These are phyloP conservation scores for Thymus mandschuricus DNA, from an alignment of 257 asterid genomes.

Conservation along the genomic window DNA sequence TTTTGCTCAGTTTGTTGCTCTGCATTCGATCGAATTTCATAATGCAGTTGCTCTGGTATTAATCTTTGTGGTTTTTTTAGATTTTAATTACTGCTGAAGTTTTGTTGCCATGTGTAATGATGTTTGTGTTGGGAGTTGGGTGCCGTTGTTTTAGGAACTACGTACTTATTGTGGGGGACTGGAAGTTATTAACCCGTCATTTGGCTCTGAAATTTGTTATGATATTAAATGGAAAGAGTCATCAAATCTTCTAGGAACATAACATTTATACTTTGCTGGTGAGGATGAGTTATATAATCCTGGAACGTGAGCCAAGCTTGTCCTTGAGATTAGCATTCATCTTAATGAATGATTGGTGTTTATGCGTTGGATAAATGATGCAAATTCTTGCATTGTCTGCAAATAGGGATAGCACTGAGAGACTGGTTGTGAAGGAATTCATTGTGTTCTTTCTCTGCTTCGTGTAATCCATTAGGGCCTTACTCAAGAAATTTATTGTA, in stretches of 20 bases:
- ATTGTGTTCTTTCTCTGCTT: background rate
- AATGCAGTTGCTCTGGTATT: constrained; percentile 4
- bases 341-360: background rate
- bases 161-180: background rate
- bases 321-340: background rate
- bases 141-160: background rate
- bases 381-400: background rate
- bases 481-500: background rate
- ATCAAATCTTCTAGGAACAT: background rate
- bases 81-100: constrained; percentile 11
- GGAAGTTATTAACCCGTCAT: background rate
- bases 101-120: background rate
- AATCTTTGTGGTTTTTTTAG: background rate
- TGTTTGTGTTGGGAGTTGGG: background rate
- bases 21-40: background rate
- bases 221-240: background rate
- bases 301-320: background rate
- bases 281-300: background rate
- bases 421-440: background rate
- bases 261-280: background rate
- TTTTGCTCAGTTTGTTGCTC: background rate
- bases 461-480: background rate
- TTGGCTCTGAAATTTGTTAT: background rate
- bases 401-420: background rate
- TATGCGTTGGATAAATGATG: background rate